These are phyloP conservation scores for Albophoma yamanashiensis DNA, from an alignment of 2,329 filamentous ascomycete genomes.

Conservation along the genomic window DNA sequence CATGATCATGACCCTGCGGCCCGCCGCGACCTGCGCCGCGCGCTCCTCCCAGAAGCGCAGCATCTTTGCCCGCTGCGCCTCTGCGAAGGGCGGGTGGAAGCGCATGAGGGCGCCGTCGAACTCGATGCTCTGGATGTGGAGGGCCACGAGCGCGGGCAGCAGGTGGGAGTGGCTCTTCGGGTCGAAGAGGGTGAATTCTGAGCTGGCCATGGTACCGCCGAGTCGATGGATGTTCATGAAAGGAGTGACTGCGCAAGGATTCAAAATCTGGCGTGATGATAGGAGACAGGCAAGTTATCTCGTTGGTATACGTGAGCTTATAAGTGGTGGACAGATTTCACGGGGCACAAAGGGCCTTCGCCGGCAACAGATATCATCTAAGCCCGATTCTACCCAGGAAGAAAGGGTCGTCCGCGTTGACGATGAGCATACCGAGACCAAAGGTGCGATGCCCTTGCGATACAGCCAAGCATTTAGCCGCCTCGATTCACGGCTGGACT, in stretches of 20 bases:
- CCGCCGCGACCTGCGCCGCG: background rate
- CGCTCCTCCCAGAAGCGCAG: background rate
- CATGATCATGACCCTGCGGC: background rate
- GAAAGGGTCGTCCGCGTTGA: no score
- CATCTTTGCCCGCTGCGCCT: background rate
- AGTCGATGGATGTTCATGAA: background rate
- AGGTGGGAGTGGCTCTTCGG: background rate
- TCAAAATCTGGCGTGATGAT: background rate
- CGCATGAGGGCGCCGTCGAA: background rate
- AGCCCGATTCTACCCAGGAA: no score
- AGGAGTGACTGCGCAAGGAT: background rate
- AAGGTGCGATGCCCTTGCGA: background rate
- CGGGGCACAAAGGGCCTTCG: background rate
- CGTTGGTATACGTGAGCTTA: background rate
- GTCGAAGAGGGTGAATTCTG: background rate
- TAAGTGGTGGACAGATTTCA: background rate
- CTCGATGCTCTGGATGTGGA: background rate
- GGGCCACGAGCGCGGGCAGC: background rate
- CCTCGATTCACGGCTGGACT: background rate
- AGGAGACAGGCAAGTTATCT: background rate
- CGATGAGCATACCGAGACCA: no score
- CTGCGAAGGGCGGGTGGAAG: background rate
- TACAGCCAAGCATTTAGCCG: background rate
- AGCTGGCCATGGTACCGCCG: background rate
- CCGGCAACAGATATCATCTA: no score